A percentile compares a stretch with the other conserved stretches of the same genome.
These are phyloP conservation scores for Sequoiadendron giganteum DNA, from an alignment of 75 land plant genomes.

Conservation along the genomic window DNA sequence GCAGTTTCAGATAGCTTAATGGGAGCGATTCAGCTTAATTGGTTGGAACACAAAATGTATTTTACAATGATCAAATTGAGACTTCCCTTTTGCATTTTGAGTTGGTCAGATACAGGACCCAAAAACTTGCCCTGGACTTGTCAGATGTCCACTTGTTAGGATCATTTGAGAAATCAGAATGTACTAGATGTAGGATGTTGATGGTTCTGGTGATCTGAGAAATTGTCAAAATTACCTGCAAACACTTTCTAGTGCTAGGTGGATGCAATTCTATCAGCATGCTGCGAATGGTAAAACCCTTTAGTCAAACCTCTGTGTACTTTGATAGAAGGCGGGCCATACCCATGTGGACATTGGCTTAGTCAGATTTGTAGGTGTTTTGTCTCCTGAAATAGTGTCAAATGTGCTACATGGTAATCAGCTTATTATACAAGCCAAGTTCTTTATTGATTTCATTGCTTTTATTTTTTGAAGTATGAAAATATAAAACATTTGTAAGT, in stretches of 20 bases:
- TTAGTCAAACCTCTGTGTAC: not conserved
- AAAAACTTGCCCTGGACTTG: not conserved
- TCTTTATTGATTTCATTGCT: not conserved
- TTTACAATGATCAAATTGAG: not conserved
- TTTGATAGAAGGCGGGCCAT: not conserved
- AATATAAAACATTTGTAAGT: slow-evolving; percentile 2
- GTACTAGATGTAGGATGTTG: not conserved
- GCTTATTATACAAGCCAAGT: not conserved
- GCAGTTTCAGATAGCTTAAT: not conserved
- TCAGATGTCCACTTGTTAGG: not conserved
- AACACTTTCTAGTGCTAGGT: not conserved
- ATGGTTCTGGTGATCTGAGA: not conserved
- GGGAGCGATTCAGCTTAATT: not conserved
- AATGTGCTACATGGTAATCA: not conserved
- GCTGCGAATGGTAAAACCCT: not conserved
- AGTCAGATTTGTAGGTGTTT: not conserved
- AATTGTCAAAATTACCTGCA: not conserved
- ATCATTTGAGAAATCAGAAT: not conserved
- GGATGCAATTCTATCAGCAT: not conserved
- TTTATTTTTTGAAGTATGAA: not conserved
- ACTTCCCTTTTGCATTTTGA: slow-evolving; percentile 5
- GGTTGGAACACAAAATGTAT: not conserved
- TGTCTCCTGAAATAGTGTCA: not conserved
- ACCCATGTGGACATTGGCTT: not conserved
- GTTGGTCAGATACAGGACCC: not conserved